Percentiles rank a stretch among this genome's conserved stretches.
phyloP scores from a whole-genome alignment of 345 rosid genomes.

The Ceriops zippeliana region DNA sequence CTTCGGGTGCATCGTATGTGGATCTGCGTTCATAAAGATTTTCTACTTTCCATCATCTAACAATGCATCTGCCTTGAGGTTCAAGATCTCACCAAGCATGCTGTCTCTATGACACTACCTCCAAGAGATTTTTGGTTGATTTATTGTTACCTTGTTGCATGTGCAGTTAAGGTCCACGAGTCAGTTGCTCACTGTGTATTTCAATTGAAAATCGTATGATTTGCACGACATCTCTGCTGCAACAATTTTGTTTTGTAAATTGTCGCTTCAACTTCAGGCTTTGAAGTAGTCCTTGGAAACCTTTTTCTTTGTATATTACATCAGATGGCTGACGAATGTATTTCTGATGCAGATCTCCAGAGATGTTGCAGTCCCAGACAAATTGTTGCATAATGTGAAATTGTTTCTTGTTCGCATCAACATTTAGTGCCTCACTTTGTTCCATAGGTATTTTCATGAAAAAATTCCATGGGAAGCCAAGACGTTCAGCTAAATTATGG shows the following conservation, averaged over 20 bases:
- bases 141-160: too few species aligned
- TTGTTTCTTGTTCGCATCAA: neutral
- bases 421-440: conserved; percentile 14
- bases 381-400: conserved; percentile 82
- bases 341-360: conserved; percentile 30
- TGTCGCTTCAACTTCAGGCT: neutral
- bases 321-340: conserved; percentile 1
- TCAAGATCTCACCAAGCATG: neutral
- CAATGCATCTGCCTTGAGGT: neutral
- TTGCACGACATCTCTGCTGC: neutral
- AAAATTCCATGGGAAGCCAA: conserved; percentile 10
- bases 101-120: neutral
- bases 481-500: conserved; percentile 1
- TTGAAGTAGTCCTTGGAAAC: neutral
- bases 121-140: neutral
- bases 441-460: conserved; percentile 13
- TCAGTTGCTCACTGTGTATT: too few species aligned
- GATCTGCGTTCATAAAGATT: too few species aligned
- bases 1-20: too few species aligned
- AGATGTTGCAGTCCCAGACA: conserved; percentile 64
- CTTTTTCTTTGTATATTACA: neutral
- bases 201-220: too few species aligned
- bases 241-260: neutral
- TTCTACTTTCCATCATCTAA: too few species aligned
- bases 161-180: too few species aligned